phyloP scores from a whole-genome alignment of 202 grass and related monocot genomes.

The Eragrostis tef region DNA sequence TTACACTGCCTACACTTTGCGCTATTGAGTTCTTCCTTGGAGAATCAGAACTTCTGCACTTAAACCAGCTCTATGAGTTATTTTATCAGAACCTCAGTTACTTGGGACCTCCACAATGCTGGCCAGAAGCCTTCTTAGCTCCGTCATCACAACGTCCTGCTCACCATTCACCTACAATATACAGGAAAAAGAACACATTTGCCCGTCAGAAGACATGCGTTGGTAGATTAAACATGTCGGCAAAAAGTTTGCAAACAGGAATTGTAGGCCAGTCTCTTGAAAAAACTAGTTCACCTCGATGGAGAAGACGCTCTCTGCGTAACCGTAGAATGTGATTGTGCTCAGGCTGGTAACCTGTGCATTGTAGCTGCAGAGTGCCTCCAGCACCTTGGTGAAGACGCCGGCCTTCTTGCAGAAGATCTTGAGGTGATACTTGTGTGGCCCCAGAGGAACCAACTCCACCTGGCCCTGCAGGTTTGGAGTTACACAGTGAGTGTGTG shows the following conservation, averaged over 20 bases:
- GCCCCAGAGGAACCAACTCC: constrained; percentile 55
- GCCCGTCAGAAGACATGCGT: not conserved
- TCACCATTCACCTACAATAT: constrained; percentile 69
- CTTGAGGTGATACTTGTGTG: constrained; percentile 62
- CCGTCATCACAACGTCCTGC: constrained; percentile 59
- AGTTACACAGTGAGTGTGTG: not conserved
- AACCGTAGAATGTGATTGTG: constrained; percentile 65
- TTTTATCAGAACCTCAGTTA: constrained; percentile 33
- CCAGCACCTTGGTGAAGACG: constrained; percentile 61
- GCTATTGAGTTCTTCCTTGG: not conserved
- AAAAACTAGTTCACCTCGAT: constrained; percentile 50
- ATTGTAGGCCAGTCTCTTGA: not conserved
- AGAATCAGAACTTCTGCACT: not conserved
- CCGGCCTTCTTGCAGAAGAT: constrained; percentile 62
- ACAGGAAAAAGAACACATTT: constrained; percentile 12
- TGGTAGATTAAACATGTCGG: not conserved
- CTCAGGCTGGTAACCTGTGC: constrained; percentile 58
- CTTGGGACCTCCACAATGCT: constrained; percentile 62
- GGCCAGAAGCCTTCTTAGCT: constrained; percentile 57
- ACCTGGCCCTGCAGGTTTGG: constrained; percentile 52
- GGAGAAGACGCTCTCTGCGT: constrained; percentile 60
- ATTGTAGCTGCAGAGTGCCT: constrained; percentile 61
- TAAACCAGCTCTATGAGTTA: constrained; percentile 23
- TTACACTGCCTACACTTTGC: constrained; percentile 30
- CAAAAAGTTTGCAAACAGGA: not conserved